Base-by-base conservation (phyloP, 2,329 filamentous ascomycete species). In the Diaporthe ampelina region DNA sequence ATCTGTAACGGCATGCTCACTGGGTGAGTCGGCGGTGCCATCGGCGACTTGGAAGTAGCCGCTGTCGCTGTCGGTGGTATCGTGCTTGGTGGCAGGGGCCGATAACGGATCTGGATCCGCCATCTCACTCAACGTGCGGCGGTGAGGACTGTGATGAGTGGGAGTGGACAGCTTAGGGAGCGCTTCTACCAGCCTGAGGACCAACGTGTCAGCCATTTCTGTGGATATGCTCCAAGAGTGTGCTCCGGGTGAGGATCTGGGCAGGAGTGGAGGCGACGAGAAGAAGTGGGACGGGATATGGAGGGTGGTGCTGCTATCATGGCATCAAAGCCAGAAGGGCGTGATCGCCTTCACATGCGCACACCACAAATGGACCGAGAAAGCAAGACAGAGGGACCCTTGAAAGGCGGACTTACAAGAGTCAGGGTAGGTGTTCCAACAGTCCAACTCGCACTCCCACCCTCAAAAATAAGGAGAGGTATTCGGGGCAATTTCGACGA, bases 1-100 rank as follows among this genome's bases (percentile, higher is more conserved):
- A 74, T 89, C 88, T 57, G 82, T 81, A 43, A 85, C 79, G 73
- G 82, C 82, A 70, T 84, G 81, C 50, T 89, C 85, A 65, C 84
- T 80, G 45, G 86, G 82, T 10, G 88, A 81, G 58, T 86, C 86
- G 29, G 85, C 82, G 50, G 45, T 80, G 50, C 80, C 82, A 72
- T 83, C 85, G 43, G 83, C 81, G n/a, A 87, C 85, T 29, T 85
- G 85, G 48, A 83, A 78, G 21, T 70, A 48, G 26, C 43, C 75
- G 50, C 57, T 61, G 19, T 88, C 87, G 78, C 86, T 86, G 73
- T 87, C 85, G 40, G 84, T 84, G 7, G 73, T 81, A 32, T 86
- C 84, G 48, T 82, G 85, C 76, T 81, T 85, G 74, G 78, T 76
- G 59, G 78, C 78, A 32, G 83, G 81, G 76, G 84, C 83, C 26